Percentiles rank a stretch among this genome's conserved stretches.
These are phyloP conservation scores for Naumovozyma dairenensis DNA, from an alignment of 805 yeast genomes.

Conservation along the genomic window DNA sequence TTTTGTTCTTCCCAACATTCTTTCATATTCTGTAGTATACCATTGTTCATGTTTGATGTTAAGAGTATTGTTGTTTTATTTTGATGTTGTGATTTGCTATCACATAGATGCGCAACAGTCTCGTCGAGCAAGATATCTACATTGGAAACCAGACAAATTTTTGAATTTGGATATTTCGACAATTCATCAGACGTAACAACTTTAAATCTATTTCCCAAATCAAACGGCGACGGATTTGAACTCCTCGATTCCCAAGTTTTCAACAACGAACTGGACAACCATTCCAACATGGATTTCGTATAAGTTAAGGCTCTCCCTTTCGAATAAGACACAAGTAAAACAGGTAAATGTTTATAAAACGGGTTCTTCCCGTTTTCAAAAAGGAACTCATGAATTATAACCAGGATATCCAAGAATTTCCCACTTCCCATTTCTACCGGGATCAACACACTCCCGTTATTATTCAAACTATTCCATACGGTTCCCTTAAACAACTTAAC, in stretches of 20 bases:
- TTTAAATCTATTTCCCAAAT: slow-evolving; percentile 48
- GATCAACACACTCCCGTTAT: slow-evolving; percentile 57
- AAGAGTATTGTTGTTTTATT: slow-evolving; percentile 62
- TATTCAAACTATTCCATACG: slow-evolving; percentile 35
- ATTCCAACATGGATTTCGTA: slow-evolving; percentile 85
- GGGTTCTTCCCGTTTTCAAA: slow-evolving; percentile 30
- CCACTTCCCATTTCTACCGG: slow-evolving; percentile 81
- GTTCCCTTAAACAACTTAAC: slow-evolving; percentile 60
- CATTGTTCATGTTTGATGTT: slow-evolving; percentile 36
- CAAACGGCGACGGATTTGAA: slow-evolving; percentile 65
- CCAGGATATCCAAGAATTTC: slow-evolving; percentile 70
- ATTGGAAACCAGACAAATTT: slow-evolving; percentile 67
- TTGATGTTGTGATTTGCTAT: slow-evolving; percentile 51
- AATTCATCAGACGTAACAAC: slow-evolving; percentile 49
- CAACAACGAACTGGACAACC: slow-evolving; percentile 87
- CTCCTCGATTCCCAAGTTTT: slow-evolving; percentile 74
- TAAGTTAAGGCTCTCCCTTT: slow-evolving; percentile 70
- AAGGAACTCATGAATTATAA: slow-evolving; percentile 59
- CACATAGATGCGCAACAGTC: slow-evolving; percentile 38
- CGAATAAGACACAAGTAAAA: slow-evolving; percentile 64
- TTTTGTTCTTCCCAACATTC: slow-evolving; percentile 40
- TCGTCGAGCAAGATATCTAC: slow-evolving; percentile 53
- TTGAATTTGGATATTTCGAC: slow-evolving; percentile 50
- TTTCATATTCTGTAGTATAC: slow-evolving; percentile 7
- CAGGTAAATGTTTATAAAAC: slow-evolving; percentile 43